Conservation (phyloP, 805 yeast species). For the Hanseniaspora vineae region DNA sequence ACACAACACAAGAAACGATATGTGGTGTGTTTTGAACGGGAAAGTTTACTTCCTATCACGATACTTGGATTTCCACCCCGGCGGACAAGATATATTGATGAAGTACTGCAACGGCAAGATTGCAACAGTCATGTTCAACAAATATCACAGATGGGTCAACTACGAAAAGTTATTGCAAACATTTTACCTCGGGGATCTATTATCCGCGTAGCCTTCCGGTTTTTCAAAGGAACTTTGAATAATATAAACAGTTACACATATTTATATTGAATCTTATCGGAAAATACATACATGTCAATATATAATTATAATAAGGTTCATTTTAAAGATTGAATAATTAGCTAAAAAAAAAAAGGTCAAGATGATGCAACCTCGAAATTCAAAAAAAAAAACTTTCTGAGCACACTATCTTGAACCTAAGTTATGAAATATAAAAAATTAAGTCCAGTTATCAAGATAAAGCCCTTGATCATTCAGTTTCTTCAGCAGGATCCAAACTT, state of each 20-base stretch:
- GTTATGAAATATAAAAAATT: background rate
- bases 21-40: slow-evolving; percentile 75
- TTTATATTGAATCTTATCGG: background rate
- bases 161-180: slow-evolving; percentile 67
- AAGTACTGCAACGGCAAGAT: slow-evolving; percentile 66
- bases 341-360: background rate
- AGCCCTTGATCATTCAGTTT: background rate
- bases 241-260: background rate
- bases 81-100: slow-evolving; percentile 71
- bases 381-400: too few relatives aligned
- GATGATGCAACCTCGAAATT: too few relatives aligned
- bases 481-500: slow-evolving; percentile 1
- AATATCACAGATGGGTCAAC: slow-evolving; percentile 73
- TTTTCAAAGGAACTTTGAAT: too few relatives aligned
- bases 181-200: slow-evolving; percentile 57
- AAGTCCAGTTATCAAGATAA: background rate
- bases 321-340: background rate
- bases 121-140: slow-evolving; percentile 59
- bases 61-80: slow-evolving; percentile 82
- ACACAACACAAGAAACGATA: slow-evolving; percentile 53
- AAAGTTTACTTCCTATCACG: slow-evolving; percentile 80
- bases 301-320: too few relatives aligned
- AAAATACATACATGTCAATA: background rate
- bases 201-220: background rate
- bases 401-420: too few relatives aligned